Base-by-base conservation (phyloP, 2,329 filamentous ascomycete genomes). In the Talaromyces piceae region DNA sequence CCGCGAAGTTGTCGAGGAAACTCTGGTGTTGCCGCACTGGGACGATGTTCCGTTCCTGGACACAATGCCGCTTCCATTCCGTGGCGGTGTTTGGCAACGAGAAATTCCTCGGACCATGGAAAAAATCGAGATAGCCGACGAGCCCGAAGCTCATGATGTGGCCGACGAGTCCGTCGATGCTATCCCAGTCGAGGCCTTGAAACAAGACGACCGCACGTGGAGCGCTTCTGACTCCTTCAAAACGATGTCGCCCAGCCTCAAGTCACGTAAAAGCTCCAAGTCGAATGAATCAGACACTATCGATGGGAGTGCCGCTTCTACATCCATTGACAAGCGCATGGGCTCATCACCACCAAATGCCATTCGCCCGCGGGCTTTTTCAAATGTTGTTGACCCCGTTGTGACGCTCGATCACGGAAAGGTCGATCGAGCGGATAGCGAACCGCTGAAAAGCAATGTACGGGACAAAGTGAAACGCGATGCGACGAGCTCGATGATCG, bases 1-100 rank as follows among this genome's bases (percentile, higher is more conserved):
- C 65, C 87, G 94, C 62, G 91, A 96, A 68, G 90, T 96, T 7
- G 79, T 98, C 54, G 88, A 87, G 8, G 93, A 98, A 70, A 95
- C 90, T 1, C 68, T 97, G 18, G 93, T 98, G 2, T 76, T 86
- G 51, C 93, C 93, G 0, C 95, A 95, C 64, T 98, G 93, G 91
- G 93, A 98, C 58, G 93, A 98, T 65, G 79, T 89, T 22, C 90
- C 93, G 0, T 97, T 98, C 67, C 86, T 89, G 64, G 82, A 87
- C 59, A 97, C 90, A 0, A 78, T 84, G 51, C 75, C 81, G 51
- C 89, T 95, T 65, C 72, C 75, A 18, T 90, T 88, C 77, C 80
- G 93, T 59, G 93, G 91, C 9, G 93, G 93, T 0, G 86, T 97
- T 18, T 98, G 82, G 82, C 68, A 75, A 56, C 68, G 73, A 49